Evolutionary conservation across 1,139 yeast species (phyloP), one percentile per base, ranked within the genome.

Genomic region (Nakaseomyces nivariensis): DNA sequence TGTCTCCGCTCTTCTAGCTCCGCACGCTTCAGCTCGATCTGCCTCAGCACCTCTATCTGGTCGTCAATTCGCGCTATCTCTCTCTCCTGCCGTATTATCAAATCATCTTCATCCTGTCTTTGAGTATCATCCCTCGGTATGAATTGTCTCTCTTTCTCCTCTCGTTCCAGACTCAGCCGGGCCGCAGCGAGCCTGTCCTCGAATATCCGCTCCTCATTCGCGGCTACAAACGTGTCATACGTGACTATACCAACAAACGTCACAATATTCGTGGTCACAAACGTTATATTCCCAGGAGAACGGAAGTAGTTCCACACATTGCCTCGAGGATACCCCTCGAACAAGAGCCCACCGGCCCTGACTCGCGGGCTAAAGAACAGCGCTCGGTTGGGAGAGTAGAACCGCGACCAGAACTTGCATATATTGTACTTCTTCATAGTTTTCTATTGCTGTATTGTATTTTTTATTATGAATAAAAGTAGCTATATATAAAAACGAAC

Each of bases 251-350:
- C 66, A 7, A 59, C 57, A 49, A 64, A 58, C 4, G 66, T 56
- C 5, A 62, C 56, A 2, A 64, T 49, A 51, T 64, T 64, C 6
- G 66, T 61, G 4, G 68, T 61, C n/a, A 64, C 65, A 51, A 64
- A 64, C 56, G 61, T 54, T 4, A 62, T 56, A 52, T 64, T 64
- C 1, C 61, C 62, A 7, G 68, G 68, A 1, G 65, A 60, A 52
- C 63, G 63, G 48, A 63, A 61, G 52, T 63, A 64, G n/a, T 53
- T 52, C 68, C 68, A 64, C 33, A 64, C 50, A 4, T 53, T 53
- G 27, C 46, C 44, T 17, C 44, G 44, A 13, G 44, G 44, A n/a
- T 27, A 13, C 4, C 44, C 34, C 25, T 41, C 44, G 24, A 27
- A 27, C n/a, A 41, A 25, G 8, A 41, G 25, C 25, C 44, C 44